phyloP scores from a whole-genome alignment of 768 basidiomycete genomes.

The Myochromella boudieri region DNA sequence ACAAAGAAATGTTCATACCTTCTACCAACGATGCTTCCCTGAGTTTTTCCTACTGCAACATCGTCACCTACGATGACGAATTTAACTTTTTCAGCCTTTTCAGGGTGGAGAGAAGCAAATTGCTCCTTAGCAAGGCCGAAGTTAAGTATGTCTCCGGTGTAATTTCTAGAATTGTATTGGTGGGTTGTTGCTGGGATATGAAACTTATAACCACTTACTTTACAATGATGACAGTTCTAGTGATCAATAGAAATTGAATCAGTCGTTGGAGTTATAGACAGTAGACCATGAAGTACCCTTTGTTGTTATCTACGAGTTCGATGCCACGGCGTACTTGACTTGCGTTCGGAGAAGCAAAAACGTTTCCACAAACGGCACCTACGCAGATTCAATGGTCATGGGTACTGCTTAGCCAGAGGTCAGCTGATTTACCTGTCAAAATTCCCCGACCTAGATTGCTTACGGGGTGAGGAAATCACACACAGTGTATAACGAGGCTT shows the following conservation, averaged over 20 bases:
- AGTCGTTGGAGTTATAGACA: constrained; percentile 1
- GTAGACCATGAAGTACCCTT: constrained; percentile 45
- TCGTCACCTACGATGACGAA: constrained; percentile 90
- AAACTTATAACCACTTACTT: constrained; percentile 45
- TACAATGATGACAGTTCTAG: constrained; percentile 78
- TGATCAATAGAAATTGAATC: not conserved
- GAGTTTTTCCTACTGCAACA: constrained; percentile 79
- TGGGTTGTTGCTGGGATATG: too few species aligned
- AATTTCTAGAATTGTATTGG: constrained; percentile 52
- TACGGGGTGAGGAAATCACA: not conserved
- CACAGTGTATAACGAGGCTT: not conserved
- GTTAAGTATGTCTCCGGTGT: constrained; percentile 89
- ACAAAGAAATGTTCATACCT: constrained; percentile 38
- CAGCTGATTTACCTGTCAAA: constrained; percentile 55
- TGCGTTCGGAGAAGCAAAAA: constrained; percentile 90
- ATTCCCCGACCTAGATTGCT: constrained; percentile 64
- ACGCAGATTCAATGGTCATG: not conserved
- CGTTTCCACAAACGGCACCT: constrained; percentile 80
- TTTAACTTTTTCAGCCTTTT: constrained; percentile 63
- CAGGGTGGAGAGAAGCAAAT: constrained; percentile 67
- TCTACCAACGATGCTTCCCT: constrained; percentile 84
- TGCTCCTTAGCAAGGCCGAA: constrained; percentile 90
- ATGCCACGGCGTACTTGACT: constrained; percentile 82
- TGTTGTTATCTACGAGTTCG: constrained; percentile 69
- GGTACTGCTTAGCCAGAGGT: not conserved